phyloP scores from a whole-genome alignment of 129 eudicot species.

The Cynara cardunculus region DNA sequence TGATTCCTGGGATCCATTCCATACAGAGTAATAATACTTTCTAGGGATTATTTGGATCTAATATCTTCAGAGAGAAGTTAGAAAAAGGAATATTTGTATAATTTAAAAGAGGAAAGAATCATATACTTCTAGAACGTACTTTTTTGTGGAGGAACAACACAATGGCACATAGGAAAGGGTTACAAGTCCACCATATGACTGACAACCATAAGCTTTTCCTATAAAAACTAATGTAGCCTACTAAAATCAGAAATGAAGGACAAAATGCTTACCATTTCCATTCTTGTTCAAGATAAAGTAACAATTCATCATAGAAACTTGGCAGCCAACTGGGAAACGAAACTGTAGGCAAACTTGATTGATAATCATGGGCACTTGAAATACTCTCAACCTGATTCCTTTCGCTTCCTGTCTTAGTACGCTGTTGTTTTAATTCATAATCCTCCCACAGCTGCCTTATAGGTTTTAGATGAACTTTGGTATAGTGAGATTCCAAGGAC shows the following conservation, averaged over 20 bases:
- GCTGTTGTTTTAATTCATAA: constrained; percentile 65
- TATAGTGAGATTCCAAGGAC: constrained; percentile 79
- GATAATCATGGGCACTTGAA: constrained; percentile 47
- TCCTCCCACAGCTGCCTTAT: constrained; percentile 90
- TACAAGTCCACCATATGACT: neutral
- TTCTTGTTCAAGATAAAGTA: constrained; percentile 93
- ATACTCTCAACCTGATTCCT: constrained; percentile 54
- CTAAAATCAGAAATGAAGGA: constrained; percentile 5
- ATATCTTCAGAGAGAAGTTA: constrained; percentile 3
- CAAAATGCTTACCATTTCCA: constrained; percentile 85
- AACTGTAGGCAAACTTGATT: constrained; percentile 35
- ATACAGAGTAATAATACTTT: neutral
- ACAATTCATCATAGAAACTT: constrained; percentile 83
- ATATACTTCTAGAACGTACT: neutral
- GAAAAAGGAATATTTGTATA: neutral
- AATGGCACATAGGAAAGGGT: constrained; percentile 8
- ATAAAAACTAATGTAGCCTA: constrained; percentile 6
- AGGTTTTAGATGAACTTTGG: constrained; percentile 81
- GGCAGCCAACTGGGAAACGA: constrained; percentile 90
- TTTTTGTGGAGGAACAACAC: neutral
- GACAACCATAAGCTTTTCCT: neutral
- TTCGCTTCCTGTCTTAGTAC: constrained; percentile 53
- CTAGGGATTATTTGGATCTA: constrained; percentile 1
- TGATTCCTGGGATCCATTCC: neutral
- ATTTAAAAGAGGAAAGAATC: neutral